Conservation (phyloP, 768 basidiomycete genomes). For the Lactarius pseudohatsudake region DNA sequence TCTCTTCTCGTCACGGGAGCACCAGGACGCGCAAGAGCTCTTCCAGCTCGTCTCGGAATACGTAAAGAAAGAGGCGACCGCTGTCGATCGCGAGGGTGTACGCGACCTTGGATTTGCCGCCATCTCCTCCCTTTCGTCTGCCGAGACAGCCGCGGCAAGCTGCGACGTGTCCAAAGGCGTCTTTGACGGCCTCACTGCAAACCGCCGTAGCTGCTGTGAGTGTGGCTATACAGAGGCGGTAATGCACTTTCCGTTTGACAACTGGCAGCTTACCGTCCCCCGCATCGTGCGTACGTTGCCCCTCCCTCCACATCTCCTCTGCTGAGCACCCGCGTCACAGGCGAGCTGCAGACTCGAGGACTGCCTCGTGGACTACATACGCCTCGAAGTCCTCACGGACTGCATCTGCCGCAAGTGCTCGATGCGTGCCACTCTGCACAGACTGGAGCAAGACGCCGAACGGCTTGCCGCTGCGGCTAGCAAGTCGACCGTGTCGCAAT, state of each 20-base stretch:
- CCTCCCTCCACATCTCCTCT: conserved; percentile 12
- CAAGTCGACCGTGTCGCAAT: conserved; percentile 51
- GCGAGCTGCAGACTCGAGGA: conserved; percentile 71
- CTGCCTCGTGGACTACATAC: conserved; percentile 85
- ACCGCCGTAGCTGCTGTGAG: conserved; percentile 79
- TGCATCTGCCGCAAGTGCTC: conserved; percentile 94
- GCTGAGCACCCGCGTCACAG: conserved; percentile 38
- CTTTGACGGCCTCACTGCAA: conserved; percentile 90
- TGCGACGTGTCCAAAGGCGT: conserved; percentile 60
- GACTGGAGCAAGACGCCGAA: conserved; percentile 62
- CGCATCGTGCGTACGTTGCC: conserved; percentile 52
- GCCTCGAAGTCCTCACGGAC: conserved; percentile 84
- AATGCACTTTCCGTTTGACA: conserved; percentile 88
- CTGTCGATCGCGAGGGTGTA: conserved; percentile 68
- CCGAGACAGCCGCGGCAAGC: conserved; percentile 30
- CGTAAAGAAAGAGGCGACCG: conserved; percentile 78
- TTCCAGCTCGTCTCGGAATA: conserved; percentile 91
- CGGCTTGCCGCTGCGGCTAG: conserved; percentile 42
- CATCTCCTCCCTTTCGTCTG: conserved; percentile 36
- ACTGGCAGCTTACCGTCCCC: conserved; percentile 77
- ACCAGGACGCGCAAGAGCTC: conserved; percentile 98
- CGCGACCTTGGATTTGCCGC: conserved; percentile 73
- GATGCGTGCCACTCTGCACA: conserved; percentile 68
- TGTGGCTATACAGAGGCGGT: conserved; percentile 95
- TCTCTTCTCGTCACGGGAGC: conserved; percentile 85